phyloP scores from a whole-genome alignment of 2,329 filamentous ascomycete species.

The Cladosporium austrohemisphaericum region DNA sequence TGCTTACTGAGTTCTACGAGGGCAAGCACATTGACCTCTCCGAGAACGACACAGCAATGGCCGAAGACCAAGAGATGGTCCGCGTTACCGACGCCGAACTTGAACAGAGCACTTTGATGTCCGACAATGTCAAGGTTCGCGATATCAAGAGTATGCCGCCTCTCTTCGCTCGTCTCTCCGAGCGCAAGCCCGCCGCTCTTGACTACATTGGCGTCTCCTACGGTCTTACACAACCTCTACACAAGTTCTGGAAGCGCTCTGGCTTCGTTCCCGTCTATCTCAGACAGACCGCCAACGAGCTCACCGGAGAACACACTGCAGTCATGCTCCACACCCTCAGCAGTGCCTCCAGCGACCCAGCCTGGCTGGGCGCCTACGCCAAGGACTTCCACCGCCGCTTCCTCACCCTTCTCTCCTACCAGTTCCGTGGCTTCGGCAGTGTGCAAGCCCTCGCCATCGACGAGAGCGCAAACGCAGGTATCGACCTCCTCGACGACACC shows the following conservation, averaged over 20 bases:
- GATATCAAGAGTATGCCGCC: slow-evolving; percentile 92
- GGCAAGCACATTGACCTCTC: slow-evolving; percentile 83
- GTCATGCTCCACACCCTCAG: slow-evolving; percentile 85
- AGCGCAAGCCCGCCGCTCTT: slow-evolving; percentile 72
- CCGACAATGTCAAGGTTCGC: slow-evolving; percentile 84
- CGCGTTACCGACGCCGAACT: slow-evolving; percentile 81
- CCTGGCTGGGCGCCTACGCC: slow-evolving; percentile 87
- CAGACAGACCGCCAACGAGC: slow-evolving; percentile 88
- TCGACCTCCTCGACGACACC: slow-evolving; percentile 56
- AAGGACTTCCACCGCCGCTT: slow-evolving; percentile 95
- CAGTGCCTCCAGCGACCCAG: slow-evolving; percentile 61
- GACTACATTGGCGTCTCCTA: slow-evolving; percentile 97
- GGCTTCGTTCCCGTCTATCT: slow-evolving; percentile 87
- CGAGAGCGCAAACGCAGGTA: slow-evolving; percentile 73
- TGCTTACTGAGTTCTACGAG: slow-evolving; percentile 89
- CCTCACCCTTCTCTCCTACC: slow-evolving; percentile 81
- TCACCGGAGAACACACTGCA: slow-evolving; percentile 95
- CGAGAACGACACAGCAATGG: slow-evolving; percentile 54
- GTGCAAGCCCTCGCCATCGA: slow-evolving; percentile 80
- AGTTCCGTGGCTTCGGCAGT: slow-evolving; percentile 79
- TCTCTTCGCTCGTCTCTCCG: slow-evolving; percentile 80
- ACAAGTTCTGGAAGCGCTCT: slow-evolving; percentile 95
- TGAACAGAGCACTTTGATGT: slow-evolving; percentile 68
- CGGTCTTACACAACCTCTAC: slow-evolving; percentile 78
- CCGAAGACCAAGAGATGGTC: slow-evolving; percentile 56